Evolutionary conservation across 352 stramenopile genomes (phyloP).

Genomic region (Phytophthora meadii): DNA sequence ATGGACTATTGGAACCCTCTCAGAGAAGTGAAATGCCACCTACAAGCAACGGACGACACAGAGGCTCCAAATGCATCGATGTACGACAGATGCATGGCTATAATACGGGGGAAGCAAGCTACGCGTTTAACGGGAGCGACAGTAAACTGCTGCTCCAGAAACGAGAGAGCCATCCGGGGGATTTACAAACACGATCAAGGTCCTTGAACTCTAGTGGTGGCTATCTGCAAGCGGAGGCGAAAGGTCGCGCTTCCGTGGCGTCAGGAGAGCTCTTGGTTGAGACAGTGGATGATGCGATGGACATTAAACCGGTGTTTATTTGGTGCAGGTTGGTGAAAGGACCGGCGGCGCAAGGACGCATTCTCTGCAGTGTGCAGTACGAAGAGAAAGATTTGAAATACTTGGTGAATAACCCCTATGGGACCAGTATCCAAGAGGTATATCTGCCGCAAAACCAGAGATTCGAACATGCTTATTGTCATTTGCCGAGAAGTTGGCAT

Average conservation of each 20-base stretch:
- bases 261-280: slow-evolving; percentile 18
- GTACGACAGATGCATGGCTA: slow-evolving; percentile 20
- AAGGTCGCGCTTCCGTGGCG: slow-evolving; percentile 27
- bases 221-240: slow-evolving; percentile 35
- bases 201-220: slow-evolving; percentile 49
- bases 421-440: slow-evolving; percentile 79
- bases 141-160: slow-evolving; percentile 28
- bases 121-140: slow-evolving; percentile 26
- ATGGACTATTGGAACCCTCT: slow-evolving; percentile 5
- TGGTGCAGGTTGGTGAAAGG: slow-evolving; percentile 81
- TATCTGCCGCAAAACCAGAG: slow-evolving; percentile 83
- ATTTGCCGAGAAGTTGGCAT: slow-evolving; percentile 84
- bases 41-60: slow-evolving; percentile 5
- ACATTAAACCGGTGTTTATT: slow-evolving; percentile 70
- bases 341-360: slow-evolving; percentile 55
- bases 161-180: slow-evolving; percentile 8
- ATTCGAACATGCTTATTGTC: slow-evolving; percentile 79
- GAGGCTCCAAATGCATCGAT: slow-evolving; percentile 34
- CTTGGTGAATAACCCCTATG: slow-evolving; percentile 73
- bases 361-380: slow-evolving; percentile 79
- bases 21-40: slow-evolving; percentile 9
- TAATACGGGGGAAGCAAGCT: slow-evolving; percentile 10
- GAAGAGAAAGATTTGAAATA: slow-evolving; percentile 73
- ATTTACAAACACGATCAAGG: slow-evolving; percentile 41
- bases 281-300: slow-evolving; percentile 10